Conservation (phyloP, 352 stramenopile genomes). For the Blastocystis sp. region DNA sequence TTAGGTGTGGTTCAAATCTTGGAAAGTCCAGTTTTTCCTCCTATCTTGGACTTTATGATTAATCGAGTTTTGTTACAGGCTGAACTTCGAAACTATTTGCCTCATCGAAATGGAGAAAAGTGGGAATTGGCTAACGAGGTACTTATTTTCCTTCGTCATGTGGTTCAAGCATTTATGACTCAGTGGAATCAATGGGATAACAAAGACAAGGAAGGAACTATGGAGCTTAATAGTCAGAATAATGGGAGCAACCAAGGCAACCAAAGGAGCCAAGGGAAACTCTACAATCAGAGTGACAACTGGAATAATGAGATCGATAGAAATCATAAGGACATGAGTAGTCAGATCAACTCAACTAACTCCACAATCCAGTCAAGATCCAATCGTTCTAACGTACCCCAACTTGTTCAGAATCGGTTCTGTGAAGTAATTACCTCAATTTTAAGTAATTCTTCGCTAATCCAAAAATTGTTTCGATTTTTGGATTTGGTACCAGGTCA, state of each 20-base stretch:
- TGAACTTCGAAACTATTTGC: background rate
- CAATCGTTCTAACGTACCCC: background rate
- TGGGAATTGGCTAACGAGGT: background rate
- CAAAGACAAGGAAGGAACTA: too few relatives aligned
- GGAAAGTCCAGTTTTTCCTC: background rate
- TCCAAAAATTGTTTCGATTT: background rate
- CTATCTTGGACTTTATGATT: background rate
- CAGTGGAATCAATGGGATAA: background rate
- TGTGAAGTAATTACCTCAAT: background rate
- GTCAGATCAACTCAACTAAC: too few relatives aligned
- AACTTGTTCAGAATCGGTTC: background rate
- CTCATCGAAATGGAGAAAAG: background rate
- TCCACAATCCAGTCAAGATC: background rate
- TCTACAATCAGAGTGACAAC: too few relatives aligned
- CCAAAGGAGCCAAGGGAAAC: too few relatives aligned
- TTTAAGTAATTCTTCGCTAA: background rate
- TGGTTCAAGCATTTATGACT: background rate
- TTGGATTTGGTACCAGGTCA: background rate
- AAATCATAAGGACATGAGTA: too few relatives aligned
- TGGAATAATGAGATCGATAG: too few relatives aligned
- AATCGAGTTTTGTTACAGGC: background rate
- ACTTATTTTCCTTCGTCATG: background rate
- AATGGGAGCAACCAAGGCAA: too few relatives aligned
- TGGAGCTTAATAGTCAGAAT: too few relatives aligned
- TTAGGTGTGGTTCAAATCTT: background rate